Conservation (phyloP, 1,284 basidiomycete genomes). For the Trametes pubescens region DNA sequence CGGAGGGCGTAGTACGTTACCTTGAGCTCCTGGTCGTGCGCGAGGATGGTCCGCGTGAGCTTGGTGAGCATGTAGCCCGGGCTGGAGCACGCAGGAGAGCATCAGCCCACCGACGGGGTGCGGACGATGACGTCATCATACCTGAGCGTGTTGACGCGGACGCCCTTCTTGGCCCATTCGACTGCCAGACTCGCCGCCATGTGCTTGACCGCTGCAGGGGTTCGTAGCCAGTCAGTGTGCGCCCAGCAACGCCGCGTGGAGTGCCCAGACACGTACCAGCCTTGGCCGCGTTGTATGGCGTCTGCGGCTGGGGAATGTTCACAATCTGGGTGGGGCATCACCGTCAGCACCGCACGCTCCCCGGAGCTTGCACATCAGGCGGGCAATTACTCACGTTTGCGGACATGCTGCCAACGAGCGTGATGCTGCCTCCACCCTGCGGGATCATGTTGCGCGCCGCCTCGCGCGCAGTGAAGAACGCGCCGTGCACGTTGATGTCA, state of each 20-base stretch:
- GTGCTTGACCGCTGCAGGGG: conserved; percentile 77
- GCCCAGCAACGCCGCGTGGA: conserved; percentile 12
- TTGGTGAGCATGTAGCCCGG: conserved; percentile 93
- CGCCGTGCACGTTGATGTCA: conserved; percentile 94
- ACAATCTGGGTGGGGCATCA: conserved; percentile 65
- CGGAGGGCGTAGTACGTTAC: conserved; percentile 46
- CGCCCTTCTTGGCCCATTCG: conserved; percentile 88
- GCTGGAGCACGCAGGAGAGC: conserved; percentile 46
- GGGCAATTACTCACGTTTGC: conserved; percentile 68
- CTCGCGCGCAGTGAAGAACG: conserved; percentile 93
- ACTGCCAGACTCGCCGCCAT: conserved; percentile 88
- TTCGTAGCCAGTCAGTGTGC: conserved; percentile 14
- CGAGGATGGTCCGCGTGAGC: conserved; percentile 82
- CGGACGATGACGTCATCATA: conserved; percentile 43
- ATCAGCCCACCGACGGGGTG: conserved; percentile 13
- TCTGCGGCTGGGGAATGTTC: conserved; percentile 91
- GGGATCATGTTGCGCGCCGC: conserved; percentile 86
- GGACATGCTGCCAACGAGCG: conserved; percentile 92
- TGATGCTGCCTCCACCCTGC: conserved; percentile 81
- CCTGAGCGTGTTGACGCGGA: conserved; percentile 86
- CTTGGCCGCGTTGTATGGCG: conserved; percentile 97
- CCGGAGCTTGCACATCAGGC: conserved; percentile 12
- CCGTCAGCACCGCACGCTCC: conserved; percentile 17
- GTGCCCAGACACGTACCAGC: conserved; percentile 57
- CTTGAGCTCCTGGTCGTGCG: conserved; percentile 76